Evolutionary conservation across 2,329 filamentous ascomycete genomes (phyloP).

Genomic region (Ustilaginoidea virens): DNA sequence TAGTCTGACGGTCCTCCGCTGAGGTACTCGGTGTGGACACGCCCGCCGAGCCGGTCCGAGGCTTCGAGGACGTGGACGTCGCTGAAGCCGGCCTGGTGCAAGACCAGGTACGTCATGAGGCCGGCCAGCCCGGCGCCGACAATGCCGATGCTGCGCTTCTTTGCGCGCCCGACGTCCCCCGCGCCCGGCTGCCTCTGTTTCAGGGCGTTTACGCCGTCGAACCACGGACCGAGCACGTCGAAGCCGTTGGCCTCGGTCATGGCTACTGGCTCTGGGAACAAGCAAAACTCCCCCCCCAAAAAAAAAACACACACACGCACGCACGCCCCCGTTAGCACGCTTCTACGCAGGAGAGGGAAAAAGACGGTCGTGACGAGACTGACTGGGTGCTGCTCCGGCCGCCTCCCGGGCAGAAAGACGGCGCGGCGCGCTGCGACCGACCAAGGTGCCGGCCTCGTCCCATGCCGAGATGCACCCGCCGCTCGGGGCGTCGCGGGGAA

Average conservation of each 20-base stretch:
- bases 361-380: too few relatives aligned
- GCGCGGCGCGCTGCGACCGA: slow-evolving; percentile 20
- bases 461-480: slow-evolving; percentile 26
- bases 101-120: slow-evolving; percentile 40
- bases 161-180: slow-evolving; percentile 6
- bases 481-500: slow-evolving; percentile 9
- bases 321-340: too few relatives aligned
- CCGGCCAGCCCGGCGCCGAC: slow-evolving; percentile 52
- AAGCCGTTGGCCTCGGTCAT: slow-evolving; percentile 36
- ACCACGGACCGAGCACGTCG: slow-evolving; percentile 41
- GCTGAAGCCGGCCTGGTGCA: slow-evolving; percentile 32
- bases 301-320: background rate
- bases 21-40: slow-evolving; percentile 48
- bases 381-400: too few relatives aligned
- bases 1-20: slow-evolving; percentile 43
- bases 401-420: too few relatives aligned
- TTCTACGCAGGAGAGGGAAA: too few relatives aligned
- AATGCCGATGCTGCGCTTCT: slow-evolving; percentile 41
- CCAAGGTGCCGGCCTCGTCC: slow-evolving; percentile 13
- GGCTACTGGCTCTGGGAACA: slow-evolving; percentile 14
- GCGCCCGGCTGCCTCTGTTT: slow-evolving; percentile 35
- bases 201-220: slow-evolving; percentile 46
- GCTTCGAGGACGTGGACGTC: slow-evolving; percentile 49
- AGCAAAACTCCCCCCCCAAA: slow-evolving; percentile 1
- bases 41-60: slow-evolving; percentile 42